These are phyloP conservation scores for Scenedesmus sp. DNA, from an alignment of 163 green algal genomes.

Conservation along the genomic window DNA sequence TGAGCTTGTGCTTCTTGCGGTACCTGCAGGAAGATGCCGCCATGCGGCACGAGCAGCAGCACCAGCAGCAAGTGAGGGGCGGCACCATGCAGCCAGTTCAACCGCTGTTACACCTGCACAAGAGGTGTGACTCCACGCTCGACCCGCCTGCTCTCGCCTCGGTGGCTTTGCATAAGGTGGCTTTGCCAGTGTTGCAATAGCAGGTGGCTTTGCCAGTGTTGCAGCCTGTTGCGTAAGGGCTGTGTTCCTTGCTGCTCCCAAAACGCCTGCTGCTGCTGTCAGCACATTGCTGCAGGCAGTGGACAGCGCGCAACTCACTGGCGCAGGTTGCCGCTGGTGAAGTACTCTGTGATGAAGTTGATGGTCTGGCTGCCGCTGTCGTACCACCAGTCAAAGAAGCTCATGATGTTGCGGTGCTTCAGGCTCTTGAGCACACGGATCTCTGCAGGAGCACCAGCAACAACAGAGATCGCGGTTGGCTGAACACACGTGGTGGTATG, in stretches of 20 bases:
- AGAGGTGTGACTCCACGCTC: neutral
- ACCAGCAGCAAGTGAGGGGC: neutral
- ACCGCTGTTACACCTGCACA: neutral
- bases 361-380: constrained; percentile 80
- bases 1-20: constrained; percentile 88
- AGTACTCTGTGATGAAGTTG: constrained; percentile 97
- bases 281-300: neutral
- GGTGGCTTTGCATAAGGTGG: too few relatives aligned
- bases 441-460: constrained; percentile 64
- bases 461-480: neutral
- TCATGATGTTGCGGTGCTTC: constrained; percentile 97
- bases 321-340: constrained; percentile 92
- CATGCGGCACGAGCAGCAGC: neutral
- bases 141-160: too few relatives aligned
- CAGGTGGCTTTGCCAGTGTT: too few relatives aligned
- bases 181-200: too few relatives aligned
- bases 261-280: neutral
- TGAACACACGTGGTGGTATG: neutral
- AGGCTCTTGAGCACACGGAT: constrained; percentile 93
- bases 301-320: constrained; percentile 72
- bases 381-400: constrained; percentile 92
- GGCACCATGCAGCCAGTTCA: neutral
- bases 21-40: constrained; percentile 79
- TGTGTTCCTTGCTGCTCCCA: neutral
- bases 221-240: too few relatives aligned